Conservation (phyloP, 805 yeast genomes). For the Lipomyces chichibuensis region DNA sequence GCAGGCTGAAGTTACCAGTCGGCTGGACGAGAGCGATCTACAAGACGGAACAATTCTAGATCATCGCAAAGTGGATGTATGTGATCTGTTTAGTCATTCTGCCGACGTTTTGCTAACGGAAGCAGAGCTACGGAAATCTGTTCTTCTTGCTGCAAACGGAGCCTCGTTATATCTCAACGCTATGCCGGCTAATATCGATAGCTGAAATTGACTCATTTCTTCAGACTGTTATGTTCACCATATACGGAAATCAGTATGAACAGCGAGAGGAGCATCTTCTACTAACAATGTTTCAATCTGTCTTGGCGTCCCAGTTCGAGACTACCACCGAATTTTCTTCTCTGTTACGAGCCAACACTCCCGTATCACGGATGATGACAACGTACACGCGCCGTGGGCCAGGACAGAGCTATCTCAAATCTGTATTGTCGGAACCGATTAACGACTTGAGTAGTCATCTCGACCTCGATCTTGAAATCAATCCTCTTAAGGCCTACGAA, state of each 20-base stretch:
- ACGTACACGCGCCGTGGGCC: constrained; percentile 48
- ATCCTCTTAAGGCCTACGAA: constrained; percentile 44
- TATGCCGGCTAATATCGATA: constrained; percentile 43
- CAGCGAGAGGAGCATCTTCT: constrained; percentile 48
- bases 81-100: constrained; percentile 29
- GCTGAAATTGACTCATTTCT: constrained; percentile 47
- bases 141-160: constrained; percentile 47
- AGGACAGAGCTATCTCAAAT: constrained; percentile 46
- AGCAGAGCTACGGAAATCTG: constrained; percentile 40
- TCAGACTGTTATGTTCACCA: constrained; percentile 48
- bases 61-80: constrained; percentile 39
- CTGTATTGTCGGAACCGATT: constrained; percentile 41
- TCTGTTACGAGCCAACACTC: constrained; percentile 47
- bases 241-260: constrained; percentile 50
- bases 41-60: constrained; percentile 41
- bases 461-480: constrained; percentile 43
- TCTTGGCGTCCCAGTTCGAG: constrained; percentile 46
- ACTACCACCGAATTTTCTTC: constrained; percentile 44
- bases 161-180: constrained; percentile 45
- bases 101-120: not conserved
- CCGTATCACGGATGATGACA: constrained; percentile 48
- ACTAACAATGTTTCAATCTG: constrained; percentile 47
- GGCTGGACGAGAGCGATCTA: constrained; percentile 38
- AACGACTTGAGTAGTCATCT: constrained; percentile 39
- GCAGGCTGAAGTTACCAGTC: constrained; percentile 44